A percentile compares a stretch with the other conserved stretches of the same genome.
Conservation (phyloP, 257 asterid genomes). For the Linaria vulgaris region DNA sequence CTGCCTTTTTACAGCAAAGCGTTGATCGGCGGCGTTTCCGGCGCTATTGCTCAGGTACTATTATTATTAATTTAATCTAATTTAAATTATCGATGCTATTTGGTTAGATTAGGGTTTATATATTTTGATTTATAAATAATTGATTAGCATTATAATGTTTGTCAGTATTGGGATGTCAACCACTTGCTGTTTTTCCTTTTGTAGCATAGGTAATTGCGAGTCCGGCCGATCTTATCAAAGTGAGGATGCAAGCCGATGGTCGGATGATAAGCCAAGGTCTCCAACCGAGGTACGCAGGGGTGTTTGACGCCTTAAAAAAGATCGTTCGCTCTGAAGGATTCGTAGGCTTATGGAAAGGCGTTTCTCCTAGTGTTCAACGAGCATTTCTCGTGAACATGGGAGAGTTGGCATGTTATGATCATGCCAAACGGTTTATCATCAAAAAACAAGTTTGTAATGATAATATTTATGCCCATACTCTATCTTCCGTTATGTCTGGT, state of each 20-base stretch:
- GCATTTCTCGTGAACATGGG: conserved; percentile 93
- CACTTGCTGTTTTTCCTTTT: not conserved
- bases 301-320: conserved; percentile 67
- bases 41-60: conserved; percentile 95
- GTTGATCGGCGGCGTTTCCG: conserved; percentile 67
- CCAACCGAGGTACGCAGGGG: conserved; percentile 56
- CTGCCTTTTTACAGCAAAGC: conserved; percentile 58
- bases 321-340: conserved; percentile 58
- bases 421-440: conserved; percentile 64
- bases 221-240: conserved; percentile 91
- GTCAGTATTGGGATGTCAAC: no score
- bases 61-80: not conserved
- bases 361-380: conserved; percentile 71
- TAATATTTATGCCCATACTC: conserved; percentile 73
- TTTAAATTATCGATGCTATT: not conserved
- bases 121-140: not conserved
- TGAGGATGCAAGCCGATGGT: conserved; percentile 88
- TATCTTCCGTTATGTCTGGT: conserved; percentile 77
- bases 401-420: conserved; percentile 84
- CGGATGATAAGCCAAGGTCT: conserved; percentile 47
- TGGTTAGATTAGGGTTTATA: not conserved
- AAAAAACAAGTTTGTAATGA: conserved; percentile 53
- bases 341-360: conserved; percentile 82
- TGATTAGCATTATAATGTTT: not conserved
- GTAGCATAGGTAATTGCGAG: conserved; percentile 76